Percentiles rank a stretch among this genome's conserved stretches.
phyloP scores from a whole-genome alignment of 177 flowering plant genomes.

The Tripterygium wilfordii region DNA sequence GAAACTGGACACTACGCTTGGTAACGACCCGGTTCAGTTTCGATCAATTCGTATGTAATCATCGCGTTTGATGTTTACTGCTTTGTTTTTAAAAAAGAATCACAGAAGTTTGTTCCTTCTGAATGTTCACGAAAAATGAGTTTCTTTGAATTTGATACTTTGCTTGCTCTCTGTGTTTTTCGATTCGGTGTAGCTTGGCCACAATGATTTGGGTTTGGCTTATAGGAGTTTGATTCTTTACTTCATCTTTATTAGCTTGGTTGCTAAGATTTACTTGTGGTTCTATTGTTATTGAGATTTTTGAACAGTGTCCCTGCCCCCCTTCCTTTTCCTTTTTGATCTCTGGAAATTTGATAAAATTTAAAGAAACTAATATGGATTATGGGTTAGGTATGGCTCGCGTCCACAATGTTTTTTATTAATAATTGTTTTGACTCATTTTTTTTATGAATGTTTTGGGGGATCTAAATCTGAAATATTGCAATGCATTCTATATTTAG shows the following conservation, averaged over 20 bases:
- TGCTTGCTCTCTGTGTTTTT: conserved; percentile 6
- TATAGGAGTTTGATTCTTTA: conserved; percentile 10
- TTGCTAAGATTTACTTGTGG: conserved; percentile 12
- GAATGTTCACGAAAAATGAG: too few relatives aligned
- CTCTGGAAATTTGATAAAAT: not conserved
- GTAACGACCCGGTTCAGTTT: conserved; percentile 24
- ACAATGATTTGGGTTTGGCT: too few relatives aligned
- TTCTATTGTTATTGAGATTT: not conserved
- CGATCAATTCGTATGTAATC: conserved; percentile 20
- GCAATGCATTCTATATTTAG: too few relatives aligned
- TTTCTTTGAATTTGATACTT: conserved; percentile 10
- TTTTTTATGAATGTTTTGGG: not conserved
- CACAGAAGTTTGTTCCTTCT: not conserved
- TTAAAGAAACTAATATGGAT: conserved; percentile 21
- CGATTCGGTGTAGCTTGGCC: too few relatives aligned
- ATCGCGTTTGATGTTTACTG: not conserved
- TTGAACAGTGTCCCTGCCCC: too few relatives aligned
- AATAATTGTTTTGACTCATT: not conserved
- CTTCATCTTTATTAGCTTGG: not conserved
- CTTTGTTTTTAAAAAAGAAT: too few relatives aligned
- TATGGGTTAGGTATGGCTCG: conserved; percentile 19
- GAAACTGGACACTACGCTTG: conserved; percentile 15
- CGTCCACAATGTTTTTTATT: not conserved
- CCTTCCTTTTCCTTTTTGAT: not conserved
- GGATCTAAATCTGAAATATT: too few relatives aligned